Base-by-base conservation (phyloP, 805 yeast species). In the Ogataea thermomethanolica region DNA sequence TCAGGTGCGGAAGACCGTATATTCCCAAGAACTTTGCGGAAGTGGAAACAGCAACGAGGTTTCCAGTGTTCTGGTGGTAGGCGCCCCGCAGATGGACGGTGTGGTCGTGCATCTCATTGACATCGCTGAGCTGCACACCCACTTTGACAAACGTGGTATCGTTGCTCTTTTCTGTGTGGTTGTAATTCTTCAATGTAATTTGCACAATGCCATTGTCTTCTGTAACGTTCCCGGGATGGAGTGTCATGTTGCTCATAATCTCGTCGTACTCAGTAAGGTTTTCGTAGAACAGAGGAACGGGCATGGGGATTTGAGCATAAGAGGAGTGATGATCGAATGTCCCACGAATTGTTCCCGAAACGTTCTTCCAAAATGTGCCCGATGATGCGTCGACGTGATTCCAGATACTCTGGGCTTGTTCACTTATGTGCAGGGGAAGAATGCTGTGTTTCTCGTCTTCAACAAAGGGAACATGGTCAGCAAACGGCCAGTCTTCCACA, bases 41-140 rank as follows among this genome's bases (percentile, higher is more conserved):
- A 25, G 70, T 66, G 1, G 88, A 72, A 13, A 75, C 54, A 0
- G 80, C 70, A 11, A 84, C 64, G 4, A 84, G 56, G 37, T 84
- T 67, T 0, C 95, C 95, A 1, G 77, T 63, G 14, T 72, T 69
- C 45, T 83, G 80, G 53, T 81, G 86, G 56, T 82, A 83, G 2
- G 80, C 70, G 0, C 89, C 90, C 17, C 64, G 62, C 8, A 85
- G 62, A 4, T 68, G 66, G 13, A 88, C 49, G 1, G 58, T 54
- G 54, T 80, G 79, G 39, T 64, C 67, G 24, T 76, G 70, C 7
- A 64, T 53, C 45, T 81, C 85, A 3, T 64, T 61, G 14, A 53
- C 41, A 55, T 81, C 81, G 17, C 54, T 56, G 8, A 75, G 24
- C 15, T 38, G 47, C 3, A 70, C 23, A 4, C 41, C 45, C 11